Conservation (phyloP, 495 filamentous ascomycete species). For the Lophiotrema nucula region DNA sequence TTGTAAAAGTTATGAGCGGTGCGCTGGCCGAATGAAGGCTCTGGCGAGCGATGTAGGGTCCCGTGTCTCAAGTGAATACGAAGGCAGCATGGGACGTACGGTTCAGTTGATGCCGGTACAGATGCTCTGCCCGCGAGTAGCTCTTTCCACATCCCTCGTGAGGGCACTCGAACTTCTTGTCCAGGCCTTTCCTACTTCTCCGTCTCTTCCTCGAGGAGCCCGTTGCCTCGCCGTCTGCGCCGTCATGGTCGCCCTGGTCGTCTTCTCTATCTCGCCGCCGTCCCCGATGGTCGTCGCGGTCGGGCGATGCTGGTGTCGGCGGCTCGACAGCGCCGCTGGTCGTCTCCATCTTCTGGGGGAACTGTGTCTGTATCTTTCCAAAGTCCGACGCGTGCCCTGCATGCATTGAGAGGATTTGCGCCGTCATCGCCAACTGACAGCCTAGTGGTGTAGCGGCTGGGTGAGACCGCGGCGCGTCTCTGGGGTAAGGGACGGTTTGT, state of each 20-base stretch:
- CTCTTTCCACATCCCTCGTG: conserved; percentile 89
- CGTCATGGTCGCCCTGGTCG: conserved; percentile 21
- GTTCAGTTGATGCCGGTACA: conserved; percentile 95
- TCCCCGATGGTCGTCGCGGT: conserved; percentile 28
- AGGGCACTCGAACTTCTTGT: conserved; percentile 94
- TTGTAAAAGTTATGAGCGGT: not conserved
- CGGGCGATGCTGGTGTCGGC: conserved; percentile 24
- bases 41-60: too few species aligned
- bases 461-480: conserved; percentile 1
- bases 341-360: conserved; percentile 29
- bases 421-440: conserved; percentile 27
- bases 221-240: conserved; percentile 23
- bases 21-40: too few species aligned
- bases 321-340: conserved; percentile 11
- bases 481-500: not conserved
- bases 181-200: conserved; percentile 79
- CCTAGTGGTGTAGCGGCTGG: not conserved
- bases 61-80: too few species aligned
- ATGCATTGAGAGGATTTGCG: conserved; percentile 36
- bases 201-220: conserved; percentile 65
- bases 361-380: conserved; percentile 31
- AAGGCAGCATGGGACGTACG: conserved; percentile 55
- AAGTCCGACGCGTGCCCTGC: conserved; percentile 32
- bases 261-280: conserved; percentile 29
- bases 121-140: conserved; percentile 94